These are phyloP conservation scores for Lipomyces lipofer DNA, from an alignment of 805 yeast genomes.

Conservation along the genomic window DNA sequence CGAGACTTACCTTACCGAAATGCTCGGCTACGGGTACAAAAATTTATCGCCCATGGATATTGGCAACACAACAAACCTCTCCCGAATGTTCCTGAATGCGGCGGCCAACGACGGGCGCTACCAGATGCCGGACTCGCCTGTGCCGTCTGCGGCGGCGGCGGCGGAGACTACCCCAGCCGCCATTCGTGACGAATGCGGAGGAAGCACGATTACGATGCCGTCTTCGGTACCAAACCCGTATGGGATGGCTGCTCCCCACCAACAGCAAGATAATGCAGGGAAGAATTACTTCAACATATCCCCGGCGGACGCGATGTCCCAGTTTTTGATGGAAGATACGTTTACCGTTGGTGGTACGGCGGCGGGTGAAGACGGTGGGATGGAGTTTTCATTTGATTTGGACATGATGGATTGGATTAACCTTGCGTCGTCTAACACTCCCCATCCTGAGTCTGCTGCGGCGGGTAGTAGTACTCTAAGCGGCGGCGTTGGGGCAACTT, in stretches of 20 bases:
- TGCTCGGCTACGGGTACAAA: constrained; percentile 28
- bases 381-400: constrained; percentile 27
- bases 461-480: not conserved
- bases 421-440: constrained; percentile 20
- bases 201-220: constrained; percentile 19
- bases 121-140: constrained; percentile 29
- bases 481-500: not conserved
- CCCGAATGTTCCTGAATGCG: constrained; percentile 30
- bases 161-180: constrained; percentile 7
- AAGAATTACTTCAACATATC: constrained; percentile 22
- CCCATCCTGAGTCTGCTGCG: not conserved
- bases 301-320: constrained; percentile 32
- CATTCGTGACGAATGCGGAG: constrained; percentile 19
- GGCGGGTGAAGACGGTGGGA: constrained; percentile 11
- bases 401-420: constrained; percentile 33
- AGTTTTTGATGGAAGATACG: constrained; percentile 30
- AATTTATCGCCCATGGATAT: constrained; percentile 14
- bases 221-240: constrained; percentile 13
- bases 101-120: constrained; percentile 32
- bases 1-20: constrained; percentile 26
- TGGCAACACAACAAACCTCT: constrained; percentile 20
- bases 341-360: constrained; percentile 23
- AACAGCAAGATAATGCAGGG: constrained; percentile 5
- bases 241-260: not conserved
- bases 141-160: constrained; percentile 7